Conservation (phyloP, 2,329 filamentous ascomycete species). For the Sporothrix protearum region DNA sequence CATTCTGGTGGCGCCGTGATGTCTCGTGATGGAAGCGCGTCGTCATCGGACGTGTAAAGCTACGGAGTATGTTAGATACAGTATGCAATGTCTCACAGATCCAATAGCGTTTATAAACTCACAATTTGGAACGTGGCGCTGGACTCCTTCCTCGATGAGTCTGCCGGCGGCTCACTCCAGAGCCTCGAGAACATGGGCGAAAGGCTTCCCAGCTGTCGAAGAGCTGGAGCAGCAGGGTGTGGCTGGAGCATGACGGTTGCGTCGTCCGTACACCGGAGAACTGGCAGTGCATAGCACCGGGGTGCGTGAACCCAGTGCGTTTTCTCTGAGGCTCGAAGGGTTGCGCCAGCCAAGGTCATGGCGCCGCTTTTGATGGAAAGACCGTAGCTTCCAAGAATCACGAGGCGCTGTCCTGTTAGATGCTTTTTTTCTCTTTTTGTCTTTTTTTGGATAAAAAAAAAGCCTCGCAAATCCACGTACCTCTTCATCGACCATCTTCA, state of each 20-base stretch:
- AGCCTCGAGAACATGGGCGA: slow-evolving; percentile 65
- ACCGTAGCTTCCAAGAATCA: slow-evolving; percentile 66
- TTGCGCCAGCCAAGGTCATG: slow-evolving; percentile 63
- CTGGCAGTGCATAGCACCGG: slow-evolving; percentile 65
- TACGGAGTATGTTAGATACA: slow-evolving; percentile 31
- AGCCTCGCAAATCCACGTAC: slow-evolving; percentile 34
- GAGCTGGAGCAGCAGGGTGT: slow-evolving; percentile 45
- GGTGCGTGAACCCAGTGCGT: slow-evolving; percentile 60
- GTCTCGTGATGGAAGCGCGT: slow-evolving; percentile 45
- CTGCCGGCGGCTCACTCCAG: slow-evolving; percentile 51
- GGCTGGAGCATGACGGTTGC: slow-evolving; percentile 55
- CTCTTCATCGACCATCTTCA: slow-evolving; percentile 50
- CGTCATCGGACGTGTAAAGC: slow-evolving; percentile 51
- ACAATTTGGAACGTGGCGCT: slow-evolving; percentile 24
- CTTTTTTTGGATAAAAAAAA: no score
- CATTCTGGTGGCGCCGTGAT: slow-evolving; percentile 56
- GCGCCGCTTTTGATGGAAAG: slow-evolving; percentile 59
- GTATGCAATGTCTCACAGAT: no score
- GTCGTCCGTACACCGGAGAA: slow-evolving; percentile 54
- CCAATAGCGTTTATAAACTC: not conserved
- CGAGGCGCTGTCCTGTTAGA: slow-evolving; percentile 47
- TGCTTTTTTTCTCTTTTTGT: fast-evolving
- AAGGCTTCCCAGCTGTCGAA: slow-evolving; percentile 55
- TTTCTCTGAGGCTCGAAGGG: slow-evolving; percentile 45
- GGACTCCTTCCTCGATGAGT: slow-evolving; percentile 55